Base-by-base conservation (phyloP, 768 basidiomycete genomes). In the Russula griseocarnosa region DNA sequence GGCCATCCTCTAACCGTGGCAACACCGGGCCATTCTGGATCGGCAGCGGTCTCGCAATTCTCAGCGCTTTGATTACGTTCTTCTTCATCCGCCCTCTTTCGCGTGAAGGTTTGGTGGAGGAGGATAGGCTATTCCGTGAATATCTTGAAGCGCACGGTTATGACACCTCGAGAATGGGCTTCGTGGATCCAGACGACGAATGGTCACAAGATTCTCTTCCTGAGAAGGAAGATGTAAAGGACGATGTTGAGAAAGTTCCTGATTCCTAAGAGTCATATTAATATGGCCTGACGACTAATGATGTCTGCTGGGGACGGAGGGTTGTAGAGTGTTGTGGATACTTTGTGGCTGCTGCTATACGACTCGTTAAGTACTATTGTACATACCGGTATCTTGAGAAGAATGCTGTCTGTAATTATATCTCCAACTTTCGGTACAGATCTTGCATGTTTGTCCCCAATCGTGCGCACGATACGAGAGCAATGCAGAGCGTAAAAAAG, bases 1-100 rank as follows among this genome's bases (percentile, higher is more conserved):
- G 86, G 6, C 10, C 79, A 1, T 67, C 57, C 14, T 75, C 82
- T 28, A 72, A 75, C 42, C 80, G 76, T 65, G 88, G 86, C 55
- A 86, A 88, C 71, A 93, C 92, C 0, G 91, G 92, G 22, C 91
- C 91, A 16, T 93, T 93, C 82, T 92, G 87, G 89, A 73, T 93
- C 66, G 92, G 81, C n/a, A 90, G 88, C 68, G 88, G 86, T 44
- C 81, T 97, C 54, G 92, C 92, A 4, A 67, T 96, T 52, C 66
- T 93, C 56, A 91, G 89, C 64, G 94, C 94, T 3, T 24, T 85
- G 10, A 76, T 92, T 67, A 86, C 87, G 0, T 80, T 86, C 67
- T 73, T 91, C 74, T 86, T 90, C 75, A 83, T 97, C 70, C 79
- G 77, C 51, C 91, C 92, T 44, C 79, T 94, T 59, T 76, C 78